Percentiles rank a stretch among this genome's conserved stretches.
Evolutionary conservation across 1,284 basidiomycete species (phyloP).

Genomic region (Ganoderma meredithae): DNA sequence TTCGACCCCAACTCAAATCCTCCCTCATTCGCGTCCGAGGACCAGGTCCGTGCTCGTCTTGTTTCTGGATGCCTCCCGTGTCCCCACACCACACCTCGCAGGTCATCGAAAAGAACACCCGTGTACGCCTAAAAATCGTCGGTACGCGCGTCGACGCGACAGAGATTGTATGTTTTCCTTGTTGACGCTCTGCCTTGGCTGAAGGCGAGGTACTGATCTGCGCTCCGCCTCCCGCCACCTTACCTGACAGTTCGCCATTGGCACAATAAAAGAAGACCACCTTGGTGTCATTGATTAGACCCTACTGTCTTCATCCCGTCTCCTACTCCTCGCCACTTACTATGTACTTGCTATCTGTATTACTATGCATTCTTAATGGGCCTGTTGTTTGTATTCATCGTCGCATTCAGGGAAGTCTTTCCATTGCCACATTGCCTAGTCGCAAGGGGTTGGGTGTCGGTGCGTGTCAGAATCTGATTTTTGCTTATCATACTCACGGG

Average conservation of each 20-base stretch:
- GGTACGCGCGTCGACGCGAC: conserved; percentile 97
- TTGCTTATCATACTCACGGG: neutral
- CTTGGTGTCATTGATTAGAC: conserved; percentile 80
- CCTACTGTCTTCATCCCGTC: conserved; percentile 6
- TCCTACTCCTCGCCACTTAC: conserved; percentile 12
- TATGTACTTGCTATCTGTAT: conserved; percentile 33
- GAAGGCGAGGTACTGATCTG: neutral
- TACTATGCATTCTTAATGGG: conserved; percentile 2
- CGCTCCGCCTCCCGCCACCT: neutral
- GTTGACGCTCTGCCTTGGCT: neutral
- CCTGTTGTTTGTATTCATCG: neutral
- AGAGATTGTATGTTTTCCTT: conserved; percentile 79
- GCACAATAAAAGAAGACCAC: conserved; percentile 95
- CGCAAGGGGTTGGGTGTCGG: neutral
- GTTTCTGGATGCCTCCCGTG: conserved; percentile 12
- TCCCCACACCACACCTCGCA: conserved; percentile 39
- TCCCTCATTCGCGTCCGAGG: conserved; percentile 89
- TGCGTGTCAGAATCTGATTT: neutral
- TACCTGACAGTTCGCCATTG: conserved; percentile 81
- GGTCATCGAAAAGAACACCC: conserved; percentile 94
- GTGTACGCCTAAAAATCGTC: conserved; percentile 94
- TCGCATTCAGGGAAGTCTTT: neutral
- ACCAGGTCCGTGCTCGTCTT: conserved; percentile 63
- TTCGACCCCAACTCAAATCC: conserved; percentile 95
- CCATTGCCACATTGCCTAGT: neutral